Conservation (phyloP, 179 eudicot genomes). For the Camellia oleifera region DNA sequence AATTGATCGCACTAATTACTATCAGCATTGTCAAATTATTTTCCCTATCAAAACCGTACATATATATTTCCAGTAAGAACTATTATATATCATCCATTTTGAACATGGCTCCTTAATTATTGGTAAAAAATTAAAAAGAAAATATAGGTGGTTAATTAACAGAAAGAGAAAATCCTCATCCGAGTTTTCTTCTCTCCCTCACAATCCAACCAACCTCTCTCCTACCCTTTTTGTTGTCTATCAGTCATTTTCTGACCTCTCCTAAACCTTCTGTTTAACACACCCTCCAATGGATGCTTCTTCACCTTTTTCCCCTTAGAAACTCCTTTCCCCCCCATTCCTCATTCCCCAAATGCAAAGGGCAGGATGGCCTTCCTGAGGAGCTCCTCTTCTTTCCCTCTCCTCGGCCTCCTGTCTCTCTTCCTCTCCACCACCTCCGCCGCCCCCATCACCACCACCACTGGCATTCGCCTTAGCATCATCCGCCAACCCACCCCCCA, state of each 20-base stretch:
- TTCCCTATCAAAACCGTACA: too few relatives aligned
- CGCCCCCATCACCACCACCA: conserved; percentile 13
- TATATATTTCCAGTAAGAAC: too few relatives aligned
- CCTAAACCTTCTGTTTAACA: conserved; percentile 16
- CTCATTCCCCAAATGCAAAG: conserved; percentile 4
- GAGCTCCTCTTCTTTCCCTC: conserved; percentile 22
- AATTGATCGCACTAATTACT: too few relatives aligned
- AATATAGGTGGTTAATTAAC: too few relatives aligned
- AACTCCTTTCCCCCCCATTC: neutral
- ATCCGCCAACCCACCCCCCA: conserved; percentile 28
- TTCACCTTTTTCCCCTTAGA: neutral
- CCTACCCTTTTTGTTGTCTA: neutral
- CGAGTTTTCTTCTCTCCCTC: conserved; percentile 17
- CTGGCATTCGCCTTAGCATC: conserved; percentile 32
- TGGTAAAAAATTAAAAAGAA: too few relatives aligned
- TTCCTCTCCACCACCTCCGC: conserved; percentile 25
- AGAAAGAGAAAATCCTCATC: neutral
- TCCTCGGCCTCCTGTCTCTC: conserved; percentile 49
- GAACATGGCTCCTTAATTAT: too few relatives aligned
- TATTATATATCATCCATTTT: too few relatives aligned
- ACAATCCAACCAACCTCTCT: conserved; percentile 12
- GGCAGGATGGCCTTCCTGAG: conserved; percentile 53
- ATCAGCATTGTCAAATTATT: too few relatives aligned
- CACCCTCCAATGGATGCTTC: conserved; percentile 28
- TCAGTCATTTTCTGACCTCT: conserved; percentile 6